These are phyloP conservation scores for Porcisia hertigi DNA, from an alignment of 208 protist genomes.

Conservation along the genomic window DNA sequence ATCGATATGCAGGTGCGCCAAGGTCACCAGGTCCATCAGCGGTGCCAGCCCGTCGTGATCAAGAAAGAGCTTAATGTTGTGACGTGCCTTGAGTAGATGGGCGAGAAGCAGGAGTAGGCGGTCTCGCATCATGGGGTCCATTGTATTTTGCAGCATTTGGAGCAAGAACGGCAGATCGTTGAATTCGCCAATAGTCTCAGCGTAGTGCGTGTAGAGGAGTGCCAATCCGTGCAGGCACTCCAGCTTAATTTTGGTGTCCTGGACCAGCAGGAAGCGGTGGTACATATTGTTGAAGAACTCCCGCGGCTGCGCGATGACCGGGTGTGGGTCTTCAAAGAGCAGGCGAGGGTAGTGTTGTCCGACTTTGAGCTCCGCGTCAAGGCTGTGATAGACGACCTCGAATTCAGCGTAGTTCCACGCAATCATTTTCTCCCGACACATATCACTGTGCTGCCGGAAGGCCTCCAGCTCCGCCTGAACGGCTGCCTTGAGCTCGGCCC, in stretches of 20 bases:
- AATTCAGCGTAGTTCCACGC: conserved; percentile 95
- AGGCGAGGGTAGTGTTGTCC: conserved; percentile 90
- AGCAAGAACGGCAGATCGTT: conserved; percentile 86
- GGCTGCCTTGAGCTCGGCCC: conserved; percentile 83
- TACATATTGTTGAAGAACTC: conserved; percentile 95
- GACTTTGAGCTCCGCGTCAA: conserved; percentile 88
- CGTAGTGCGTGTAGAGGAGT: conserved; percentile 89
- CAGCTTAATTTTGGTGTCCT: conserved; percentile 59
- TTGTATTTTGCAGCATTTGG: conserved; percentile 71
- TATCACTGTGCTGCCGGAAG: conserved; percentile 52
- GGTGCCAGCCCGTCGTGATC: conserved; percentile 80
- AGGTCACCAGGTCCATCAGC: conserved; percentile 86
- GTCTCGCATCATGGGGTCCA: conserved; percentile 83
- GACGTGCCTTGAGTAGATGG: conserved; percentile 55
- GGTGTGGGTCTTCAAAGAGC: conserved; percentile 79
- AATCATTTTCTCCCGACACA: conserved; percentile 40
- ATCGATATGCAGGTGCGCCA: conserved; percentile 94
- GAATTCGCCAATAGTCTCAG: conserved; percentile 81
- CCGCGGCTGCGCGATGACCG: conserved; percentile 71
- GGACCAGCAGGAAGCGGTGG: conserved; percentile 92
- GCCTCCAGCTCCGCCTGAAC: conserved; percentile 86
- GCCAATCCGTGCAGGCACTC: conserved; percentile 91
- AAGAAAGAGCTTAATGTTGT: conserved; percentile 94
- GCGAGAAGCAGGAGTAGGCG: conserved; percentile 85
- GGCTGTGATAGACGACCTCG: conserved; percentile 89